Evolutionary conservation across 2,329 filamentous ascomycete genomes (phyloP), one percentile per base, ranked within the genome.

Genomic region (Incumbomyces delicatus): DNA sequence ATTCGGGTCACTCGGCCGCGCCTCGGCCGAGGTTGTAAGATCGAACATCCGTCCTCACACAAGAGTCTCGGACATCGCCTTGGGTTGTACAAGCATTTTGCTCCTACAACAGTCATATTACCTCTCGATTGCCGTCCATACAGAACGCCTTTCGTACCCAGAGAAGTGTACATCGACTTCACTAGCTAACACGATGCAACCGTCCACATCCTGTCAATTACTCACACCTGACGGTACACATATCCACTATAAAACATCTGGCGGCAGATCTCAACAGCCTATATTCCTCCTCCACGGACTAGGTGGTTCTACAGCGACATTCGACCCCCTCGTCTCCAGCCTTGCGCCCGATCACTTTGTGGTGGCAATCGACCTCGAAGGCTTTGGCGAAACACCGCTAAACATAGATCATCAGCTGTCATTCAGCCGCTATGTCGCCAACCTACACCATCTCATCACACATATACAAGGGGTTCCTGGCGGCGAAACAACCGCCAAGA

Each of bases 271-370:
- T 27, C 35, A 52, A 27, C 43, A 49, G 1, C 58, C 57, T 3
- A 51, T 60, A 1, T 49, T 65, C 17, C 52, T 59, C 46, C 36
- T 60, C 27, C 51, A 64, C 55, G 60, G 60, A 39, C 49, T 59
- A 39, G 57, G 63, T 41, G 61, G 1, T 58, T 58, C 43, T n/a
- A 38, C 44, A 22, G 37, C 40, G 14, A 50, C 50, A 27, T 53
- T 53, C 46, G 31, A 33, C 11, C 50, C 57, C 0, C 46, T 62
- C 1, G 18, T 60, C 5, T 49, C 55, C 0, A 39, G 11, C 4
- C 34, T 61, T 2, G 51, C 54, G 6, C 2, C 38, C 1, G 29
- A 46, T 16, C 56, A 51, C 47, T 50, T 50, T 22, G 44, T 51
- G 34, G 46, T 60, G 14, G 45, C 53, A 2, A 51, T 62, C 18